Evolutionary conservation across 305 asterid genomes (phyloP).

Genomic region (Fraxinus dipetala): DNA sequence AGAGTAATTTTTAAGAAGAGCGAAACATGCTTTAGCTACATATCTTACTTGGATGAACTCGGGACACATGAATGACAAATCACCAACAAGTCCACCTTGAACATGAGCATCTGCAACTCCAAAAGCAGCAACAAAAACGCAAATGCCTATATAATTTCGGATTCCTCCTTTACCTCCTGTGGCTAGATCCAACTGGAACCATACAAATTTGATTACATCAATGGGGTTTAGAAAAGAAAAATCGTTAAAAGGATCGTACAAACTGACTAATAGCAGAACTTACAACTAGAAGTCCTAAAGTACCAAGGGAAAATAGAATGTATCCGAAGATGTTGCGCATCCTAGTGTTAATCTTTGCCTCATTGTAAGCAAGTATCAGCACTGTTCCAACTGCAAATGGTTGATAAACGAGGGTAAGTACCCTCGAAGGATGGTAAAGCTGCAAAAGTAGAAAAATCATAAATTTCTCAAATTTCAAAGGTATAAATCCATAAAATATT

Average conservation of each 20-base stretch:
- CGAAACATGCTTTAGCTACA: not conserved
- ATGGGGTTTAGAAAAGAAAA: not conserved
- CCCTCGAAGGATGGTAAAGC: constrained; percentile 74
- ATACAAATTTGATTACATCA: not conserved
- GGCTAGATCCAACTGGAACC: constrained; percentile 39
- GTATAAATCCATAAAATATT: not conserved
- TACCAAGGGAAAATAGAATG: constrained; percentile 52
- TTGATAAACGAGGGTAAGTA: constrained; percentile 75
- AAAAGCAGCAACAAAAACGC: constrained; percentile 64
- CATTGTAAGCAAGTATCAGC: constrained; percentile 43
- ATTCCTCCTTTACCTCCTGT: constrained; percentile 73
- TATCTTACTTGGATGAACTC: constrained; percentile 60
- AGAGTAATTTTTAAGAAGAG: not conserved
- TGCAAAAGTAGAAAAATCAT: constrained; percentile 14
- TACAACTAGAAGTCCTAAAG: constrained; percentile 67
- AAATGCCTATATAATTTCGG: constrained; percentile 58
- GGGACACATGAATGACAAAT: constrained; percentile 70
- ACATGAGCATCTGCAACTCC: constrained; percentile 84
- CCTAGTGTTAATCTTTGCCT: constrained; percentile 64
- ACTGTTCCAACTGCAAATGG: constrained; percentile 65
- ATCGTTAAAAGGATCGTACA: not conserved
- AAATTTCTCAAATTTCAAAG: not conserved
- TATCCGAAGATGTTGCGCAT: constrained; percentile 64
- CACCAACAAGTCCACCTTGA: constrained; percentile 78
- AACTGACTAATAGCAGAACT: constrained; percentile 6